Evolutionary conservation across 495 filamentous ascomycete genomes (phyloP).

Genomic region (Penicillium canariense): DNA sequence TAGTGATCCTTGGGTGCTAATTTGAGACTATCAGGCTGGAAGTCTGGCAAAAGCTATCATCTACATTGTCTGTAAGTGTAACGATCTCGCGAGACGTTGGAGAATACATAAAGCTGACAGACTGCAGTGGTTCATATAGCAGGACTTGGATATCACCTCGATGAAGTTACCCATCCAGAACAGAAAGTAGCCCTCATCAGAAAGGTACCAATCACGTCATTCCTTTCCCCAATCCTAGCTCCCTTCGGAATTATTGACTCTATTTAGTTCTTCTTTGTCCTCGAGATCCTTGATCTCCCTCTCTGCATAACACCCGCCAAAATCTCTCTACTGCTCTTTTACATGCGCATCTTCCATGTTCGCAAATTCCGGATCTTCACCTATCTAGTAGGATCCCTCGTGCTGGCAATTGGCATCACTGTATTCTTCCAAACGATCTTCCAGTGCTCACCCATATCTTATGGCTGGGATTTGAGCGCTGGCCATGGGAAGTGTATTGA

Average conservation of each 20-base stretch:
- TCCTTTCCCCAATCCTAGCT: neutral
- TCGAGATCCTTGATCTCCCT: conserved; percentile 16
- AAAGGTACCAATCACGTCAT: conserved; percentile 13
- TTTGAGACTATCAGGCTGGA: conserved; percentile 4
- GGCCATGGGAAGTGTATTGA: conserved; percentile 28
- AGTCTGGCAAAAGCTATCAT: conserved; percentile 10
- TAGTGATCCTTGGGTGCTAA: neutral
- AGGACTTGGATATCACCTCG: conserved; percentile 8
- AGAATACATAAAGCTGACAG: neutral
- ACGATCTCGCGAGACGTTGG: neutral
- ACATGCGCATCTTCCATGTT: conserved; percentile 37
- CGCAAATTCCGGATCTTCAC: conserved; percentile 26
- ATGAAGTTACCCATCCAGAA: neutral
- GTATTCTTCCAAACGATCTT: conserved; percentile 31
- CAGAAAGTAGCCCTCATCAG: conserved; percentile 1
- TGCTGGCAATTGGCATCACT: conserved; percentile 23
- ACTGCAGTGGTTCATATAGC: conserved; percentile 7
- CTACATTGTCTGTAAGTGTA: conserved; percentile 15
- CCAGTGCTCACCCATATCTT: conserved; percentile 35
- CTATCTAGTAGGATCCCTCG: conserved; percentile 31
- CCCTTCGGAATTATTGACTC: neutral
- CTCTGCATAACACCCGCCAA: conserved; percentile 18
- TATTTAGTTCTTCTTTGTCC: neutral
- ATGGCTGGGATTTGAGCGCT: conserved; percentile 25
- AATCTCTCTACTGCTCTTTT: conserved; percentile 39